These are phyloP conservation scores for Ustilago crameri DNA, from an alignment of 1,284 basidiomycete genomes.

Conservation along the genomic window DNA sequence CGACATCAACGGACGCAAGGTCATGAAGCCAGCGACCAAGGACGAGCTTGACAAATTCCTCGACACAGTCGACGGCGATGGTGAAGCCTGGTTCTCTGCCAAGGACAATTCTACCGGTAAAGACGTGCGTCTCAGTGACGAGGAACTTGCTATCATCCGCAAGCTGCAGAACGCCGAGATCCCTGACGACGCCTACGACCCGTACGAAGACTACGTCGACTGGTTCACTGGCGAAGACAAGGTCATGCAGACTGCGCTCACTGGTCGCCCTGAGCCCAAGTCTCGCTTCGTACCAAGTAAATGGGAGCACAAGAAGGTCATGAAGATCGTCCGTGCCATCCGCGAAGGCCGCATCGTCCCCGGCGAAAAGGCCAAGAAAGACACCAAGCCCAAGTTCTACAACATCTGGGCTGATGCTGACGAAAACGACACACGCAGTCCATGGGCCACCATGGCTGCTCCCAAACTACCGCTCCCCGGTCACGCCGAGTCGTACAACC, in stretches of 20 bases:
- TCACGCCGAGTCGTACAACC: conserved; percentile 96
- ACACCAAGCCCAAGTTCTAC: conserved; percentile 82
- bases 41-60: conserved; percentile 99
- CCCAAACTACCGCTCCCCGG: conserved; percentile 90
- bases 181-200: conserved; percentile 81
- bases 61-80: conserved; percentile 85
- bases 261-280: conserved; percentile 92
- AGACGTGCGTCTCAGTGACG: conserved; percentile 85
- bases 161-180: conserved; percentile 89
- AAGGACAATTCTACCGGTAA: conserved; percentile 88
- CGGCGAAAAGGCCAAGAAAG: conserved; percentile 76
- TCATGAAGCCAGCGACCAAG: conserved; percentile 91
- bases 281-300: conserved; percentile 96
- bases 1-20: conserved; percentile 91
- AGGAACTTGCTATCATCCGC: conserved; percentile 95
- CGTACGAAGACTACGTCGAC: conserved; percentile 91
- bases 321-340: conserved; percentile 99
- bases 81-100: conserved; percentile 90
- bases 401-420: conserved; percentile 83
- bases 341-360: conserved; percentile 92
- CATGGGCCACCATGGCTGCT: conserved; percentile 76
- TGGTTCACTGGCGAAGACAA: conserved; percentile 98
- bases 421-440: conserved; percentile 65
- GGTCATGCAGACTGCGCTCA: conserved; percentile 91
- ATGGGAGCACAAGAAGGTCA: conserved; percentile 99